Percentiles rank a stretch among this genome's conserved stretches.
phyloP scores from a whole-genome alignment of 768 basidiomycete species.

The Boletus rex-veris region DNA sequence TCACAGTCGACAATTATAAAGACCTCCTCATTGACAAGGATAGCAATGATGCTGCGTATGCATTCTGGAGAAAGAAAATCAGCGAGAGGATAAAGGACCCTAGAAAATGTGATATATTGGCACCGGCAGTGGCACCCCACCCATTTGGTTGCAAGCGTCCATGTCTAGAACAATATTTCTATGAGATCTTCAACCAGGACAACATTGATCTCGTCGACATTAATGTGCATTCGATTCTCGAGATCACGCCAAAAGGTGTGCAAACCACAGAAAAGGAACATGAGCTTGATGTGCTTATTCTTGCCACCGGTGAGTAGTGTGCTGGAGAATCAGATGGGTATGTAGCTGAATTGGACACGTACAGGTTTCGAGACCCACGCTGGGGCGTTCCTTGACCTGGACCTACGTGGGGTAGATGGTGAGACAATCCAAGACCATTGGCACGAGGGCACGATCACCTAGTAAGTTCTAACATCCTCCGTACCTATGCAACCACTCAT shows the following conservation, averaged over 20 bases:
- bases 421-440: conserved; percentile 17
- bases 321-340: background rate
- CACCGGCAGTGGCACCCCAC: background rate
- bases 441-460: conserved; percentile 12
- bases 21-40: no score
- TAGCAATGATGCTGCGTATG: no score
- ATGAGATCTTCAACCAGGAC: conserved; percentile 8
- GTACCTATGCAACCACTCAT: no score
- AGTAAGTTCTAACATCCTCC: conserved; percentile 1
- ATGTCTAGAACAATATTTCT: conserved; percentile 5
- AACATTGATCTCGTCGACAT: conserved; percentile 10
- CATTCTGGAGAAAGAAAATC: no score
- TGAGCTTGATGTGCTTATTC: conserved; percentile 7
- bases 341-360: background rate
- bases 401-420: conserved; percentile 9
- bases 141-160: conserved; percentile 9
- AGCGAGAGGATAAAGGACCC: conserved; percentile 3
- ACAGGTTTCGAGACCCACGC: conserved; percentile 2
- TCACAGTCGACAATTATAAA: no score
- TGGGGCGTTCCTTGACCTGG: conserved; percentile 5
- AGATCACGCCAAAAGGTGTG: conserved; percentile 3
- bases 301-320: background rate
- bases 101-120: background rate
- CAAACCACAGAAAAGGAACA: conserved; percentile 2
- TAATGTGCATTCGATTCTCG: background rate